A percentile compares a stretch with the other conserved stretches of the same genome.
These are phyloP conservation scores for Dothideomycetes sp. DNA, from an alignment of 2,329 filamentous ascomycete species.

Conservation along the genomic window DNA sequence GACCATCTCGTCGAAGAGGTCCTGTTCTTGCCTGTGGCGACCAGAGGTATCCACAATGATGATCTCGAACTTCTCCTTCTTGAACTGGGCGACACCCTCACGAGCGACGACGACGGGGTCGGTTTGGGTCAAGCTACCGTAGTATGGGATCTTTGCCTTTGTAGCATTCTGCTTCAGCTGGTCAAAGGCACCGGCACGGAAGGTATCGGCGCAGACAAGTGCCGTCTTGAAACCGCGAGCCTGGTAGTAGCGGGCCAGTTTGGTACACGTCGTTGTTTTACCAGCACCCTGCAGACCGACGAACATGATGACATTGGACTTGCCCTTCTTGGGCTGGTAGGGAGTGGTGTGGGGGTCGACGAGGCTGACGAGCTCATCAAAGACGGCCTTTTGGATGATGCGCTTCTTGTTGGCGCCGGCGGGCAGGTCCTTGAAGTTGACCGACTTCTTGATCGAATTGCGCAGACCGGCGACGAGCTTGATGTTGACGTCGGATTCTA, in stretches of 20 bases:
- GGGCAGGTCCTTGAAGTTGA: conserved; percentile 91
- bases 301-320: conserved; percentile 97
- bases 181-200: conserved; percentile 95
- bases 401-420: conserved; percentile 96
- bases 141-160: conserved; percentile 98
- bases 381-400: conserved; percentile 93
- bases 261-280: conserved; percentile 97
- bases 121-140: conserved; percentile 89
- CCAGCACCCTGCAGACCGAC: conserved; percentile 94
- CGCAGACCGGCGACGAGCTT: conserved; percentile 82
- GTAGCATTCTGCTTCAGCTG: conserved; percentile 98
- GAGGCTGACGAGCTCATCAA: conserved; percentile 89
- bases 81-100: conserved; percentile 98
- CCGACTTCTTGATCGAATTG: conserved; percentile 79
- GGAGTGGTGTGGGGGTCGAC: conserved; percentile 92
- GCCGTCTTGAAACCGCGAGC: conserved; percentile 86
- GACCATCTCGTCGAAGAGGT: conserved; percentile 93
- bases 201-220: conserved; percentile 94
- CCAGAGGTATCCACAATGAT: conserved; percentile 98
- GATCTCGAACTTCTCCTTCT: conserved; percentile 95
- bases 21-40: conserved; percentile 86
- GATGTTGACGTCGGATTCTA: conserved; percentile 96
- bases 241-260: conserved; percentile 89
- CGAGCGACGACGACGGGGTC: conserved; percentile 86
- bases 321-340: conserved; percentile 95